Percentiles rank a stretch among this genome's conserved stretches.
Evolutionary conservation across 164 flowering plant genomes (phyloP).

Genomic region (Nelumbo lutea): DNA sequence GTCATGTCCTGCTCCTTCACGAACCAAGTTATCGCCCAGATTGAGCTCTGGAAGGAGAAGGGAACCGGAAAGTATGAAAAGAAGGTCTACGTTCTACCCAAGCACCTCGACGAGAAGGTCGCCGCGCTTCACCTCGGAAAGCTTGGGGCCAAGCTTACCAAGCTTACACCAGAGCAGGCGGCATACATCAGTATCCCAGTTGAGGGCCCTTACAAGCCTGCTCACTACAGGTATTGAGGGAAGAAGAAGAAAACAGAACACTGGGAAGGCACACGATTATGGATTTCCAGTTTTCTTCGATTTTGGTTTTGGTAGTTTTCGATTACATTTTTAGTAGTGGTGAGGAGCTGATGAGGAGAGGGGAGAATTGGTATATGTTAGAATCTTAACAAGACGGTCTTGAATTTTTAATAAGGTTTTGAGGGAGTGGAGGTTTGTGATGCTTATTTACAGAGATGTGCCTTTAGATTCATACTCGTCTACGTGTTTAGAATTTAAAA

Average conservation of each 20-base stretch:
- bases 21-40: neutral
- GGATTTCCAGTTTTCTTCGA: neutral
- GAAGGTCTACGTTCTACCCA: too few relatives aligned
- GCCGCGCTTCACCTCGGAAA: too few relatives aligned
- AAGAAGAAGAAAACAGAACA: too few relatives aligned
- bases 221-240: too few relatives aligned
- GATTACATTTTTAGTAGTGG: neutral
- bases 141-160: too few relatives aligned
- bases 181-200: too few relatives aligned
- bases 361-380: neutral
- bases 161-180: neutral
- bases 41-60: constrained; percentile 1
- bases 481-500: too few relatives aligned
- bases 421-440: neutral
- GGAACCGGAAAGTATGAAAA: too few relatives aligned
- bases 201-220: constrained; percentile 1
- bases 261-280: neutral
- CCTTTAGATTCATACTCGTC: too few relatives aligned
- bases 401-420: neutral
- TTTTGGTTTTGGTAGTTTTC: neutral
- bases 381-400: neutral
- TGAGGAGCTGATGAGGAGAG: neutral
- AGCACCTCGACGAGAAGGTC: too few relatives aligned
- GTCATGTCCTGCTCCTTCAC: constrained; percentile 1
- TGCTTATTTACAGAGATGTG: too few relatives aligned